Evolutionary conservation across 2,329 filamentous ascomycete species (phyloP), one percentile per base, ranked within the genome.

Genomic region (Venturia effusa): DNA sequence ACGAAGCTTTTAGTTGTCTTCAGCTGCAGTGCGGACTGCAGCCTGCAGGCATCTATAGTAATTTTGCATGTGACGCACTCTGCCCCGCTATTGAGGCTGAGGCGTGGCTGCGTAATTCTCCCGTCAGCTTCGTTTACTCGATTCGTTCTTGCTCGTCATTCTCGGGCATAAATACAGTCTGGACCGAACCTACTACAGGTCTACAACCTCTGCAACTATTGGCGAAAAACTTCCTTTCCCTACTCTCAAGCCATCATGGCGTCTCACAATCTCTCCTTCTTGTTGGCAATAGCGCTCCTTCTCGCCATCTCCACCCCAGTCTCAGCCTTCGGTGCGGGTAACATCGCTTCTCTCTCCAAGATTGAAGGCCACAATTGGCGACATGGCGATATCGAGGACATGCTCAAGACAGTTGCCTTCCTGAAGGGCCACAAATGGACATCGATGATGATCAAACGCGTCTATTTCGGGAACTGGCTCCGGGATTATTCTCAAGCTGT

Each of bases 401-500:
- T 79, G 70, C 77, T 81, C 61, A 77, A 77, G 57, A 78, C 76
- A 6, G 78, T 80, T 51, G 78, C 78, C 13, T 79, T 76, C 68
- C 68, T 79, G 64, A 72, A 70, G 27, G 74, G 75, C 43, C 69
- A 78, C 67, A 74, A 79, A 62, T 78, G 73, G 73, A 75, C 73
- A 64, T 76, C 72, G 57, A 75, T 75, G 68, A 78, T 78, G 76
- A 78, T 77, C 71, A 77, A 77, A 71, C 74, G 74, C 62, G 71
- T 79, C 45, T 73, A 77, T 68, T 79, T 80, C 71, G 78, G 78
- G 37, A 76, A 76, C 68, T 76, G 74, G 74, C 68, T 76, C 32
- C 77, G 80, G 63, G 80, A 83, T 69, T 83, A 83, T 70, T 80
- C 70, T 17, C 76, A 84, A 74, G 80, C 82, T 66, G 78, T 84